phyloP scores from a whole-genome alignment of 148 eudicot genomes.

The Diospyros lotus region DNA sequence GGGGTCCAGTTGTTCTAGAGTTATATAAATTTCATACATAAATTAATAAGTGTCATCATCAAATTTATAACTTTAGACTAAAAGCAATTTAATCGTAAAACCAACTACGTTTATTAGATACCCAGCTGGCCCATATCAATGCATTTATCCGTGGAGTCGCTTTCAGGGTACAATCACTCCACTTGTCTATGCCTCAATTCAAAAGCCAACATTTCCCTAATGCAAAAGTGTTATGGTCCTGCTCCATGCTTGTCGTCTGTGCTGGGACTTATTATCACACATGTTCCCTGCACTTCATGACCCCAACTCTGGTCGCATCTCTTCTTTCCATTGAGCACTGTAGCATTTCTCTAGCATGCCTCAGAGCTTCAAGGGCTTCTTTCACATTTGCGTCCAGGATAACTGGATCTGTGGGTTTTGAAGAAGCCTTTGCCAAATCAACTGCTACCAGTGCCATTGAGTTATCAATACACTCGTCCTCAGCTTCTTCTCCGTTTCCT shows the following conservation, averaged over 20 bases:
- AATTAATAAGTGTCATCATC: too few species aligned
- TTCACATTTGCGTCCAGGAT: conserved; percentile 32
- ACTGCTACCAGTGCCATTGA: conserved; percentile 53
- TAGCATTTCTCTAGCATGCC: conserved; percentile 42
- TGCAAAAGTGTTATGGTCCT: not conserved
- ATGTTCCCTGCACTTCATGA: not conserved
- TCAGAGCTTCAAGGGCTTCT: conserved; percentile 50
- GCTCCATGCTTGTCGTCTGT: not conserved
- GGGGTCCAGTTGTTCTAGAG: too few species aligned
- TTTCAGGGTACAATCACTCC: too few species aligned
- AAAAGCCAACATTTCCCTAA: not conserved
- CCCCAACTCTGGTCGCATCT: conserved; percentile 35
- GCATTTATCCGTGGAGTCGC: too few species aligned
- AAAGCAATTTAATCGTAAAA: too few species aligned
- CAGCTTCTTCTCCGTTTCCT: too few species aligned
- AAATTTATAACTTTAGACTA: too few species aligned
- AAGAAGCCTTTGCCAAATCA: conserved; percentile 19
- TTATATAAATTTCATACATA: too few species aligned
- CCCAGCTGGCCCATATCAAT: too few species aligned
- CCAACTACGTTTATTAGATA: too few species aligned
- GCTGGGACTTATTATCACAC: not conserved
- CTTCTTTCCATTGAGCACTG: conserved; percentile 39
- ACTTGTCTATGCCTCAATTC: too few species aligned
- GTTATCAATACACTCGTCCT: conserved; percentile 27
- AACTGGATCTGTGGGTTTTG: conserved; percentile 19